Percentiles rank a stretch among this genome's conserved stretches.
Conservation (phyloP, 1,284 basidiomycete species). For the Pyrrhoderma noxium region DNA sequence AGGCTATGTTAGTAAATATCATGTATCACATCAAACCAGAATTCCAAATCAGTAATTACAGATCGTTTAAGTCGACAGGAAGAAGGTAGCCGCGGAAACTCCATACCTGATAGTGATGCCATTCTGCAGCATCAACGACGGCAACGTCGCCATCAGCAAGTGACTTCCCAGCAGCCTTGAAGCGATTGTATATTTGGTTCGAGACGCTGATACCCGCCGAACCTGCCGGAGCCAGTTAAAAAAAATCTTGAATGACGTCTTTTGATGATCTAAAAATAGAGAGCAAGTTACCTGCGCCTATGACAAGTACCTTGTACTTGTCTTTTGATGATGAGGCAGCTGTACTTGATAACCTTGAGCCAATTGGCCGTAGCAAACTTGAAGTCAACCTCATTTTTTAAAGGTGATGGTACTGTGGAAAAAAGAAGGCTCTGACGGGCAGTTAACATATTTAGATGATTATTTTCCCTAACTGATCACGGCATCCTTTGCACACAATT, state of each 20-base stretch:
- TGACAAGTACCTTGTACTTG: conserved; percentile 55
- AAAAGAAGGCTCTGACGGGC: not conserved
- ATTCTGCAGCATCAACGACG: conserved; percentile 71
- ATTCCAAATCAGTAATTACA: not conserved
- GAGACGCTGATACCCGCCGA: conserved; percentile 74
- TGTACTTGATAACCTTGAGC: conserved; percentile 34
- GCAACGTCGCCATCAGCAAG: conserved; percentile 73
- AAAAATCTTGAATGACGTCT: not conserved
- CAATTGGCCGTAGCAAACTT: conserved; percentile 5
- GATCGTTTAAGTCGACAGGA: not conserved
- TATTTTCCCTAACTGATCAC: no score
- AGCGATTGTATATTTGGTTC: conserved; percentile 77
- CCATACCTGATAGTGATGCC: conserved; percentile 72
- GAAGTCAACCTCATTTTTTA: conserved; percentile 4
- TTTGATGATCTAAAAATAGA: not conserved
- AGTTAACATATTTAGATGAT: no score
- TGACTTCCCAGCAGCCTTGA: conserved; percentile 60
- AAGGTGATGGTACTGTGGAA: conserved; percentile 1
- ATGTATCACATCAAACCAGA: not conserved
- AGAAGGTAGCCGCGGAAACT: not conserved
- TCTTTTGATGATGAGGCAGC: conserved; percentile 29
- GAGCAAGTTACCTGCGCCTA: conserved; percentile 50
- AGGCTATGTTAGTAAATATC: conserved; percentile 39
- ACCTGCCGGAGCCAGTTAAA: conserved; percentile 43
- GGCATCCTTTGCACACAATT: no score